Percentiles rank a stretch among this genome's conserved stretches.
These are phyloP conservation scores for Pachysandra terminalis DNA, from an alignment of 164 flowering plant genomes.

Conservation along the genomic window DNA sequence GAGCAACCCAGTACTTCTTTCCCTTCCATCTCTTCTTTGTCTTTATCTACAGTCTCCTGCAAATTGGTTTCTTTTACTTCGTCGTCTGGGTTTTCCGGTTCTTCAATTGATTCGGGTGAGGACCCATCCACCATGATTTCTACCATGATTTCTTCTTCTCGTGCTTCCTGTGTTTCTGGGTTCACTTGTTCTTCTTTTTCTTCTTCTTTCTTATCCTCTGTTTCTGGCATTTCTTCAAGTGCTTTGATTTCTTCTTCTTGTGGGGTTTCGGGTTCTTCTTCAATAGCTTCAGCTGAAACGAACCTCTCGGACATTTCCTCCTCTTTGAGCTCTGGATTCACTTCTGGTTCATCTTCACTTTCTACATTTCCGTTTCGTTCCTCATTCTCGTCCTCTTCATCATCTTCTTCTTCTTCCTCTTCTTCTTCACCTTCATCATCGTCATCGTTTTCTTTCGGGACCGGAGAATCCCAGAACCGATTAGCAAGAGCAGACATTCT, in stretches of 20 bases:
- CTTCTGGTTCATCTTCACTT: too few species aligned
- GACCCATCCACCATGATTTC: neutral
- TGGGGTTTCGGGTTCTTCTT: conserved; percentile 6
- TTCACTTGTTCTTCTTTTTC: conserved; percentile 10
- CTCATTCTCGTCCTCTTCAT: neutral
- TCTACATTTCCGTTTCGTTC: too few species aligned
- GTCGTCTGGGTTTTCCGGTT: conserved; percentile 17
- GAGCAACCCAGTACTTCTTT: conserved; percentile 8
- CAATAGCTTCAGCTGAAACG: conserved; percentile 12
- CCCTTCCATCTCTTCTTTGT: conserved; percentile 11
- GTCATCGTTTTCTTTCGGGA: conserved; percentile 19
- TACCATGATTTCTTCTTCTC: conserved; percentile 10
- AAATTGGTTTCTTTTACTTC: conserved; percentile 5
- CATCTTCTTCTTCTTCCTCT: conserved; percentile 3
- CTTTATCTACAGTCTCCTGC: conserved; percentile 2
- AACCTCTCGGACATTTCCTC: conserved; percentile 9
- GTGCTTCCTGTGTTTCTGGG: conserved; percentile 8
- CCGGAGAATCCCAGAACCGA: conserved; percentile 60
- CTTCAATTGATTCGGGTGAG: conserved; percentile 15
- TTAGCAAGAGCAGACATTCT: conserved; percentile 70
- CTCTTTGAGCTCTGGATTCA: conserved; percentile 1
- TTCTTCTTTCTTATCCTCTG: neutral
- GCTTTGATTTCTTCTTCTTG: conserved; percentile 8
- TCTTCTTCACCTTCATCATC: conserved; percentile 16
- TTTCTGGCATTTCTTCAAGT: conserved; percentile 16